Base-by-base conservation (phyloP, 768 basidiomycete species). In the Cubamyces sp. region DNA sequence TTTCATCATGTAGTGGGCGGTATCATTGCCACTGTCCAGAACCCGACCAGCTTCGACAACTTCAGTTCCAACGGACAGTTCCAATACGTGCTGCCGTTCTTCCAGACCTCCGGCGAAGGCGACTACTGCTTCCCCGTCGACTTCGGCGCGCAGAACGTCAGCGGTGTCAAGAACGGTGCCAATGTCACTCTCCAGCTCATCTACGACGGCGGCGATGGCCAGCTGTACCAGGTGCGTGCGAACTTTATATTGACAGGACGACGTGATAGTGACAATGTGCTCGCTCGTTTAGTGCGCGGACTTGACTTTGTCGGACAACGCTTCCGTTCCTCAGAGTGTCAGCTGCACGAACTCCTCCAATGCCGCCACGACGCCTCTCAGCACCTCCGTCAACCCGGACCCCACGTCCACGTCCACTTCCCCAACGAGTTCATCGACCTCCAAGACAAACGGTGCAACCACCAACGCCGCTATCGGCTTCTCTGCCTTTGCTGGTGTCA, bases 161-260 rank as follows among this genome's bases (percentile, higher is more conserved):
- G 75, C 37, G 82, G 80, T 15, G 70, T 90, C 52, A 72, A 75
- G 56, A 79, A 87, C 61, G 90, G 91, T 9, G 79, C 84, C 19
- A 87, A 91, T 64, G 87, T 91, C 41, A 93, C 93, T 0, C 76
- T 94, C 50, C 86, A 90, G 74, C 68, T 92, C 23, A 65, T 83
- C 28, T 93, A 75, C 70, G 74, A 84, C 65, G 90, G 90, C 42
- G 91, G 90, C 39, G 92, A 94, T 69, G 87, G 86, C 21, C 49
- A 70, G 28, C 80, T 95, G 8, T 92, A 81, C 75, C 90, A 93
- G 80, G 90, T 84, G 68, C 45, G 74, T 46, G 69, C n/a, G 4
- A 18, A 26, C 50, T 25, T 45, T 15, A 6, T 6, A 49, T 30
- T 12, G n/a, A 18, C 28, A 23, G 5, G 40, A 6, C 4, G 5